Evolutionary conservation across 1,284 basidiomycete species (phyloP).

Genomic region (Leccinum insolens): DNA sequence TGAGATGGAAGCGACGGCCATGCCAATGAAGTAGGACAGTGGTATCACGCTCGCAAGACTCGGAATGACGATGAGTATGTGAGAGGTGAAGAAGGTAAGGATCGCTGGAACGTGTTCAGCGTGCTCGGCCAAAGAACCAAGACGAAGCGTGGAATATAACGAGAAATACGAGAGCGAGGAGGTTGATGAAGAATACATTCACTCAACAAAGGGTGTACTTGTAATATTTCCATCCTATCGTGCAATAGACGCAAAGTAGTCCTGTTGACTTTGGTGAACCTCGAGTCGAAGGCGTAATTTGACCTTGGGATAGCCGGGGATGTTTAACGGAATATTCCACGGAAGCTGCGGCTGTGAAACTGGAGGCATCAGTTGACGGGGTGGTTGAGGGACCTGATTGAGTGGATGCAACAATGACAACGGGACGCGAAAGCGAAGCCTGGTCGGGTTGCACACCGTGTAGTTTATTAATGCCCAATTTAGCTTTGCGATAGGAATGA

Average conservation of each 20-base stretch:
- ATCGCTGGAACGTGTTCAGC: constrained; percentile 66
- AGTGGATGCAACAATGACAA: constrained; percentile 54
- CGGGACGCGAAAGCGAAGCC: constrained; percentile 82
- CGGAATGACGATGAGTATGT: constrained; percentile 83
- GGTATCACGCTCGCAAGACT: constrained; percentile 94
- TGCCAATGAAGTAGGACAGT: constrained; percentile 98
- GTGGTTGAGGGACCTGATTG: constrained; percentile 28
- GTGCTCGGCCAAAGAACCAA: constrained; percentile 72
- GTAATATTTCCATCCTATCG: constrained; percentile 92
- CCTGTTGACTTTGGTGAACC: constrained; percentile 81
- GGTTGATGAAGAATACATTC: constrained; percentile 98
- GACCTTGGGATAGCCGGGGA: constrained; percentile 64
- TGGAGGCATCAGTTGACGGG: constrained; percentile 18
- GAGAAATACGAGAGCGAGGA: constrained; percentile 92
- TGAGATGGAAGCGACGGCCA: constrained; percentile 98
- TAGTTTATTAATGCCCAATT: constrained; percentile 90
- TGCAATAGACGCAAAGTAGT: constrained; percentile 93
- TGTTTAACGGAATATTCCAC: constrained; percentile 56
- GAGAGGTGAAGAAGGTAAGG: constrained; percentile 72
- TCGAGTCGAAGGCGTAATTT: constrained; percentile 69
- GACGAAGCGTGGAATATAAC: constrained; percentile 94
- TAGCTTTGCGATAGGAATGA: constrained; percentile 98
- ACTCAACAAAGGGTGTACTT: constrained; percentile 99
- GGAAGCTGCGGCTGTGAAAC: constrained; percentile 27
- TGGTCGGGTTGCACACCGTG: constrained; percentile 80